phyloP scores from a whole-genome alignment of 2,329 filamentous ascomycete species.

The Apiospora phragmitis region DNA sequence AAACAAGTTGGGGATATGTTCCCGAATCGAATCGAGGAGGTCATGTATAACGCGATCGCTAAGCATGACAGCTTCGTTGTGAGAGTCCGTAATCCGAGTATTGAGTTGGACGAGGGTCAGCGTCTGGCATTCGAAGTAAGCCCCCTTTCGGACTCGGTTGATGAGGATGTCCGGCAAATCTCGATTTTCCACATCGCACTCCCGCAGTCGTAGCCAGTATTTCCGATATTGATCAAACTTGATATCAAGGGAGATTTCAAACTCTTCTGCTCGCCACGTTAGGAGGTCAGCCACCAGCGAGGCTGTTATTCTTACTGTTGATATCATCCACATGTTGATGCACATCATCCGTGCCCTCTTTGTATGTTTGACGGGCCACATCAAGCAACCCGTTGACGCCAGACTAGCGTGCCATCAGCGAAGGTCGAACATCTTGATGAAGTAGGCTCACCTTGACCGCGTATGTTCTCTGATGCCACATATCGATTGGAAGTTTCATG shows the following conservation, averaged over 20 bases:
- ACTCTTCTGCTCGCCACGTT: constrained; percentile 42
- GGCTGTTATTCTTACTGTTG: neutral
- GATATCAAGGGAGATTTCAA: constrained; percentile 63
- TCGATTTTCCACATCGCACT: constrained; percentile 61
- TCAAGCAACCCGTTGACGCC: constrained; percentile 85
- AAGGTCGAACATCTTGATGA: neutral
- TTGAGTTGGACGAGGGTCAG: constrained; percentile 81
- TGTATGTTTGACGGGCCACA: constrained; percentile 85
- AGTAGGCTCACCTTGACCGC: constrained; percentile 67
- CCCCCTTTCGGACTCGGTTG: constrained; percentile 72
- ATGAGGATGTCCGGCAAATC: constrained; percentile 70
- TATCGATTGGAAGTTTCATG: constrained; percentile 76
- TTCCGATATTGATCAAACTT: constrained; percentile 77
- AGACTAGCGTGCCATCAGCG: constrained; percentile 49
- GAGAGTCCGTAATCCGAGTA: constrained; percentile 73
- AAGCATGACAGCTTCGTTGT: constrained; percentile 80
- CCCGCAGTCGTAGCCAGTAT: constrained; percentile 73
- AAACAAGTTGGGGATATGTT: constrained; percentile 73
- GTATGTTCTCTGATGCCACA: constrained; percentile 87
- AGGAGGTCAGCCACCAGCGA: neutral
- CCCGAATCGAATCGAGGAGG: constrained; percentile 71
- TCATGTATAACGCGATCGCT: constrained; percentile 76
- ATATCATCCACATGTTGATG: constrained; percentile 61
- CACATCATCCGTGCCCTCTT: constrained; percentile 80
- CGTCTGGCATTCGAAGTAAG: constrained; percentile 85